Evolutionary conservation across 495 filamentous ascomycete species (phyloP).

Genomic region (Oidiodendron maius): DNA sequence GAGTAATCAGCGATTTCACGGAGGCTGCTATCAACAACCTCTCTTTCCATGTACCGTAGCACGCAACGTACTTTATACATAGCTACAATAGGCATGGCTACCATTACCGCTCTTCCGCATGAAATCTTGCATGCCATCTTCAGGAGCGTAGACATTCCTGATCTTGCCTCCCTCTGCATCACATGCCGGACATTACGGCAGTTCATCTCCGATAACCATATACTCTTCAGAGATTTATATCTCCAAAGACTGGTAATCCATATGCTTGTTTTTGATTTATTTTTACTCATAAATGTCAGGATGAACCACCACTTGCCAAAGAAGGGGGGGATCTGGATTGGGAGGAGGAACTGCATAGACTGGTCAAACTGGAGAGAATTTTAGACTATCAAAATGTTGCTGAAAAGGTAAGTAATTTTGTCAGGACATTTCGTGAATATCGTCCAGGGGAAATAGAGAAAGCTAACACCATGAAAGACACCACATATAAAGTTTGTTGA

Average conservation of each 20-base stretch:
- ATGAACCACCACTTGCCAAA: not conserved
- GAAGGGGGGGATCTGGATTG: slow-evolving; percentile 34
- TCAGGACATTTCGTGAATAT: no score
- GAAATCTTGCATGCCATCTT: slow-evolving; percentile 59
- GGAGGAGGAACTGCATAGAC: slow-evolving; percentile 40
- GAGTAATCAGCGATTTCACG: not conserved
- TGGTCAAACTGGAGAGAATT: slow-evolving; percentile 34
- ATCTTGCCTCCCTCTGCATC: slow-evolving; percentile 44
- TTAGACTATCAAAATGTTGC: not conserved
- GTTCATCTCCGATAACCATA: slow-evolving; percentile 42
- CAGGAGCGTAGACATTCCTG: slow-evolving; percentile 48
- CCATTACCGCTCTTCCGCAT: slow-evolving; percentile 41
- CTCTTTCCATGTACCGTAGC: not conserved
- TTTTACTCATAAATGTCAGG: not conserved
- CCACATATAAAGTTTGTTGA: not conserved
- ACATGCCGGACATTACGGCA: slow-evolving; percentile 47
- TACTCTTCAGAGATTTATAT: slow-evolving; percentile 49
- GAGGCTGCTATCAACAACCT: not conserved
- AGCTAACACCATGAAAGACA: not conserved
- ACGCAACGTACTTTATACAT: not conserved
- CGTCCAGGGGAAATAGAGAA: no score
- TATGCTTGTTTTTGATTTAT: not conserved
- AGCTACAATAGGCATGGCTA: not conserved
- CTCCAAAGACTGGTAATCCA: slow-evolving; percentile 33
- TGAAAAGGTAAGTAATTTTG: not conserved